Conservation (phyloP, 164 flowering plant species). For the Malania oleifera region DNA sequence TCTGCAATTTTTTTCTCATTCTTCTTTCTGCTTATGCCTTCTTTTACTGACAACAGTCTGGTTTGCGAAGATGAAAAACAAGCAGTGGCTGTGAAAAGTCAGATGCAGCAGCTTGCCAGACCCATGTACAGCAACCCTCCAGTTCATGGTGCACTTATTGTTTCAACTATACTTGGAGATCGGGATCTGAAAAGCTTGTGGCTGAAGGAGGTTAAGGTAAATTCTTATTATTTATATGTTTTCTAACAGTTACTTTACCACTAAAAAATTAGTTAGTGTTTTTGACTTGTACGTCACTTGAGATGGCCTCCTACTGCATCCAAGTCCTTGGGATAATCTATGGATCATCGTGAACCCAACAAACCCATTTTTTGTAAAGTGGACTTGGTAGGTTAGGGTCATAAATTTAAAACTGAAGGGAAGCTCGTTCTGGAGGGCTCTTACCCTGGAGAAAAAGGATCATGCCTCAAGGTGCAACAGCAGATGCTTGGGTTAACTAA, state of each 20-base stretch:
- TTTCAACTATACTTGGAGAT: constrained; percentile 75
- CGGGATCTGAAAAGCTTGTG: constrained; percentile 77
- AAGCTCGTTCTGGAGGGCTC: too few relatives aligned
- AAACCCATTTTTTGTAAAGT: too few relatives aligned
- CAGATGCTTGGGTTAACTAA: too few relatives aligned
- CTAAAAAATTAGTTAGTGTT: background rate
- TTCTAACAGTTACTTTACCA: background rate
- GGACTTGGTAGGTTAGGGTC: too few relatives aligned
- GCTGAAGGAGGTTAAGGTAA: constrained; percentile 95
- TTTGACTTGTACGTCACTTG: too few relatives aligned
- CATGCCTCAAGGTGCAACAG: too few relatives aligned
- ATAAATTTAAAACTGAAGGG: too few relatives aligned
- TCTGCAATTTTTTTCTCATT: constrained; percentile 3
- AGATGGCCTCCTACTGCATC: too few relatives aligned
- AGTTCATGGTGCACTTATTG: constrained; percentile 85
- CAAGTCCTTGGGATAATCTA: too few relatives aligned
- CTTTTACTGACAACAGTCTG: constrained; percentile 44
- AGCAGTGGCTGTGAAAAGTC: constrained; percentile 90
- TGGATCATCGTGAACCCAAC: too few relatives aligned
- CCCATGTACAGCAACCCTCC: constrained; percentile 99
- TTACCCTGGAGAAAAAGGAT: too few relatives aligned
- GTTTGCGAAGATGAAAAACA: constrained; percentile 89
- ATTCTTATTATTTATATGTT: background rate
- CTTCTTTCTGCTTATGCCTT: background rate
- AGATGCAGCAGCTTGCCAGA: constrained; percentile 90